Conservation (phyloP, 306 rosid genomes). For the Ormosia emarginata region DNA sequence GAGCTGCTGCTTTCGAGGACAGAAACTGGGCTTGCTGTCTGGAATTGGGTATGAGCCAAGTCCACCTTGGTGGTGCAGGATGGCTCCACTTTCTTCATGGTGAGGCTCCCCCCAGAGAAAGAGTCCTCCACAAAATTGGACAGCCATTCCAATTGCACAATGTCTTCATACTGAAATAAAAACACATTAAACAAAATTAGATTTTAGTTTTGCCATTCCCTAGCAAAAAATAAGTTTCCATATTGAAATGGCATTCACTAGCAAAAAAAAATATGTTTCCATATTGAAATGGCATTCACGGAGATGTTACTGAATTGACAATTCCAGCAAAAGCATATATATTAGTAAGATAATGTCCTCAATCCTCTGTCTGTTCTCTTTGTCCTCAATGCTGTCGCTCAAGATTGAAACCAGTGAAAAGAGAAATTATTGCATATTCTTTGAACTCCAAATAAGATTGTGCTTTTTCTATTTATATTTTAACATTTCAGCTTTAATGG, state of each 20-base stretch:
- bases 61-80: not conserved
- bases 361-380: not conserved
- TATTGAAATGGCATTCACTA: too few species aligned
- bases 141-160: conserved; percentile 71
- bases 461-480: too few species aligned
- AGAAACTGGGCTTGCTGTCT: conserved; percentile 59
- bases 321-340: not conserved
- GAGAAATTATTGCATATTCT: not conserved
- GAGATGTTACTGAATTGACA: not conserved
- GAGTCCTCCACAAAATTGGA: conserved; percentile 67
- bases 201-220: not conserved
- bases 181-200: not conserved
- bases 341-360: not conserved
- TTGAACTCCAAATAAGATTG: too few species aligned
- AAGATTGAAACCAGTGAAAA: too few species aligned
- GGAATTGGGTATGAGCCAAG: conserved; percentile 44
- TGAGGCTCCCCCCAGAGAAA: conserved; percentile 54
- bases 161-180: conserved; percentile 56
- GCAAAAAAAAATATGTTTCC: too few species aligned
- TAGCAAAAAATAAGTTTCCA: not conserved
- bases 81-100: conserved; percentile 50
- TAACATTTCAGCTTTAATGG: too few species aligned
- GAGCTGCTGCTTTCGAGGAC: conserved; percentile 76
- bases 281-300: not conserved
- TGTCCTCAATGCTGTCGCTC: too few species aligned